phyloP scores from a whole-genome alignment of 2,329 filamentous ascomycete genomes.

The Monilinia laxa region DNA sequence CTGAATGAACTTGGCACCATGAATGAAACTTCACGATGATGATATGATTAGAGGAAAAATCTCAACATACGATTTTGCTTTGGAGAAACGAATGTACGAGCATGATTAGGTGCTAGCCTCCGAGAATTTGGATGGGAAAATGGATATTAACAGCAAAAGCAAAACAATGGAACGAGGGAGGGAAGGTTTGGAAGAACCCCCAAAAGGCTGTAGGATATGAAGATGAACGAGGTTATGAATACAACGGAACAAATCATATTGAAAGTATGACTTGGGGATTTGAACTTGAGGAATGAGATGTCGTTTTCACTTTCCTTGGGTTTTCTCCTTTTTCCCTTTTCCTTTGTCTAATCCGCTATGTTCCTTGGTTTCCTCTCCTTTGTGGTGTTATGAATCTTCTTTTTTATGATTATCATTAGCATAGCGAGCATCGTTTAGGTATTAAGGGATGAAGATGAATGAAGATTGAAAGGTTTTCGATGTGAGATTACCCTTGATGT shows the following conservation, averaged over 20 bases:
- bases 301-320: background rate
- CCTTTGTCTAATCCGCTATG: background rate
- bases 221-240: background rate
- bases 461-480: background rate
- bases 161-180: background rate
- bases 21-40: conserved; percentile 15
- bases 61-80: background rate
- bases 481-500: too few relatives aligned
- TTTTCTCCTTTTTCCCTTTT: background rate
- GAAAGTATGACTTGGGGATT: background rate
- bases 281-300: background rate
- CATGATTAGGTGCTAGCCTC: background rate
- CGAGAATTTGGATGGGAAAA: background rate
- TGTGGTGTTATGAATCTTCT: background rate
- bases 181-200: background rate
- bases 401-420: background rate
- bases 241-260: background rate
- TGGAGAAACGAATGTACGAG: background rate
- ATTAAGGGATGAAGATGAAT: conserved; percentile 2
- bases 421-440: background rate
- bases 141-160: background rate
- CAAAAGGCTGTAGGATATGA: conserved; percentile 4
- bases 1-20: background rate
- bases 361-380: background rate
- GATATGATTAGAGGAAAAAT: background rate